Evolutionary conservation across 305 asterid genomes (phyloP), one percentile per base, ranked within the genome.

Genomic region (Caryopteris hybrid): DNA sequence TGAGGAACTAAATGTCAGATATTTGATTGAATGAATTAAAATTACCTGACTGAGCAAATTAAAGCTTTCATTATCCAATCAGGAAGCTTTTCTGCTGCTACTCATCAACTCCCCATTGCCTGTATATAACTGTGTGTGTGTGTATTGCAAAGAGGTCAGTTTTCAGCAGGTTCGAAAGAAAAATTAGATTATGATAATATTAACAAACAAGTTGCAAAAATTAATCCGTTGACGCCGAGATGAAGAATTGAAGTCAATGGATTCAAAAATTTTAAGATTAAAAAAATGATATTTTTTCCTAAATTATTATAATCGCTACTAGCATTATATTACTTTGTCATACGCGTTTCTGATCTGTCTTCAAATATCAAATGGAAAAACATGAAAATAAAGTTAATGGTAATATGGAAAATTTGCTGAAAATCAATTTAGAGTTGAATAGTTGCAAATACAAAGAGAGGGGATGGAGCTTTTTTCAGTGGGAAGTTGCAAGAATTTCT

Each of bases 31-130:
- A 22, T 7, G 43, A 53, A 63, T 8, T 4, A 39, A 53, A 42
- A 8, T 65, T 48, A 73, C 78, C 78, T 73, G 33, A 20, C n/a
- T 20, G 31, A 54, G 39, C 23, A n/a, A n/a, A n/a, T n/a, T 50
- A 16, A 39, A 46, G 33, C 43, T 62, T 46, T 47, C 20, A 33
- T 57, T 36, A 18, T 36, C 53, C 27, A 47, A 14, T 3, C 48
- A 48, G 18, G 65, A 45, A 36, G 34, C 42, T 56, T 45, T 55
- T 58, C 11, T 31, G 76, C 42, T 71, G 57, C 2, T 54, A 13
- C 16, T 36, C 8, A 45, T 8, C 52, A 27, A 66, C 39, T 65
- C 20, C 34, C 21, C 50, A 17, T 50, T 50, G n/a, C 38, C 4
- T 53, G 16, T 34, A 8, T 34, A 20, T 1, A 27, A 27, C 16